Conservation (phyloP, 495 filamentous ascomycete genomes). For the Hypomontagnella submonticulosa region DNA sequence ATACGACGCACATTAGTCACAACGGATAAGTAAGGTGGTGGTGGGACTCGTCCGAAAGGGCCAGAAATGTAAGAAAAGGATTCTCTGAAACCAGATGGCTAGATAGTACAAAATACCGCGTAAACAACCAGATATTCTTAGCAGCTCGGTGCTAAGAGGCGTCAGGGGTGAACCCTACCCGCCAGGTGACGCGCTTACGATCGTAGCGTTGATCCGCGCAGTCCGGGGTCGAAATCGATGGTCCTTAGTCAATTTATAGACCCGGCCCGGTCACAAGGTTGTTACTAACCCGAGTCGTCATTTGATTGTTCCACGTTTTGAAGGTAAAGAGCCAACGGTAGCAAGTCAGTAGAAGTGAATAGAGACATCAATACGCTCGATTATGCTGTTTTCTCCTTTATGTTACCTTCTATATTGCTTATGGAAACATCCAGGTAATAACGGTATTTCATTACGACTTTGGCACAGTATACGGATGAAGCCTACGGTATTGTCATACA, state of each 20-base stretch:
- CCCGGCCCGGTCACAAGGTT: slow-evolving; percentile 32
- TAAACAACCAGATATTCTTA: slow-evolving; percentile 32
- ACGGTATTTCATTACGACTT: not conserved
- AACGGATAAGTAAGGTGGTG: not conserved
- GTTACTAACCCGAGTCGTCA: too few relatives aligned
- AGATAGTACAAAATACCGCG: slow-evolving; percentile 27
- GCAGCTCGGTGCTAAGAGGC: slow-evolving; percentile 17
- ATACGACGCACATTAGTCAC: not conserved
- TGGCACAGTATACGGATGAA: too few relatives aligned
- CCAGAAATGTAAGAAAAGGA: slow-evolving; percentile 14
- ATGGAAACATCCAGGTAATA: slow-evolving; percentile 3
- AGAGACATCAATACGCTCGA: too few relatives aligned
- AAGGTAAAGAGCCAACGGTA: not conserved
- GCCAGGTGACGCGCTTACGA: slow-evolving; percentile 43
- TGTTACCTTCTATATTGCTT: not conserved
- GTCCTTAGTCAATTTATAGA: slow-evolving; percentile 42
- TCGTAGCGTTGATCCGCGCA: slow-evolving; percentile 42
- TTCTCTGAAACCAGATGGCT: slow-evolving; percentile 26
- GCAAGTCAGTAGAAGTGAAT: too few relatives aligned
- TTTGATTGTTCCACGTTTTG: not conserved
- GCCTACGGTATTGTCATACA: too few relatives aligned
- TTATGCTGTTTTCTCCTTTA: not conserved
- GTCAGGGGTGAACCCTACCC: slow-evolving; percentile 41
- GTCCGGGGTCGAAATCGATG: slow-evolving; percentile 41
- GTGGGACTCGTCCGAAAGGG: not conserved